Conservation (phyloP, 1,284 basidiomycete genomes). For the Cronartium quercuum region DNA sequence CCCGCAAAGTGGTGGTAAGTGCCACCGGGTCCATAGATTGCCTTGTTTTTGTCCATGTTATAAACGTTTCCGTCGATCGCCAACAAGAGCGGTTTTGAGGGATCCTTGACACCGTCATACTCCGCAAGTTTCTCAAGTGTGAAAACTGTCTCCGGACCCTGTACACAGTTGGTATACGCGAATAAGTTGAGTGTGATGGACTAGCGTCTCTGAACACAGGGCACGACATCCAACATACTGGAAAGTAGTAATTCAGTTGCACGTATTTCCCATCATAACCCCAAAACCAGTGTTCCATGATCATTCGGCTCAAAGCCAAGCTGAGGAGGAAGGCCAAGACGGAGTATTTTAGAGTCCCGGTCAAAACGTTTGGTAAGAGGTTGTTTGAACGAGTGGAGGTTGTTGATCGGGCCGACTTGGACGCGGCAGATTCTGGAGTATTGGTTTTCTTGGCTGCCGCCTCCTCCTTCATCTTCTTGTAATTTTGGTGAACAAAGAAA, state of each 20-base stretch:
- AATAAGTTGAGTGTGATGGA: too few relatives aligned
- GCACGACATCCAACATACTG: too few relatives aligned
- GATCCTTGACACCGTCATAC: constrained; percentile 34
- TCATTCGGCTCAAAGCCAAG: constrained; percentile 18
- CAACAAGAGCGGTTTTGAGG: constrained; percentile 11
- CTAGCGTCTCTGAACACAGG: too few relatives aligned
- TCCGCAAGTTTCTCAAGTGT: constrained; percentile 12
- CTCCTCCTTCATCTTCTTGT: constrained; percentile 9
- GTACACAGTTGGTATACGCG: too few relatives aligned
- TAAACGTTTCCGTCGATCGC: constrained; percentile 24
- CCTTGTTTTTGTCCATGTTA: constrained; percentile 2
- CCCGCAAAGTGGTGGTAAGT: constrained; percentile 56
- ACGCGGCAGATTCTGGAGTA: neutral
- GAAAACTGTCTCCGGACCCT: constrained; percentile 3
- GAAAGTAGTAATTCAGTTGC: constrained; percentile 13
- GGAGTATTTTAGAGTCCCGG: neutral
- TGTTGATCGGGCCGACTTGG: neutral
- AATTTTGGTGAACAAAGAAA: constrained; percentile 60
- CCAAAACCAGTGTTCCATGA: constrained; percentile 36
- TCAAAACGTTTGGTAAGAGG: neutral
- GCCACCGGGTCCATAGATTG: constrained; percentile 25
- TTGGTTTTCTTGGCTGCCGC: neutral
- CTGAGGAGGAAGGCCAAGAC: neutral
- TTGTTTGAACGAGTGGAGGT: neutral
- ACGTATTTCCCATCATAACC: constrained; percentile 21